Evolutionary conservation across 2,329 filamentous ascomycete genomes (phyloP).

Genomic region (Ambrosiella cleistominuta): DNA sequence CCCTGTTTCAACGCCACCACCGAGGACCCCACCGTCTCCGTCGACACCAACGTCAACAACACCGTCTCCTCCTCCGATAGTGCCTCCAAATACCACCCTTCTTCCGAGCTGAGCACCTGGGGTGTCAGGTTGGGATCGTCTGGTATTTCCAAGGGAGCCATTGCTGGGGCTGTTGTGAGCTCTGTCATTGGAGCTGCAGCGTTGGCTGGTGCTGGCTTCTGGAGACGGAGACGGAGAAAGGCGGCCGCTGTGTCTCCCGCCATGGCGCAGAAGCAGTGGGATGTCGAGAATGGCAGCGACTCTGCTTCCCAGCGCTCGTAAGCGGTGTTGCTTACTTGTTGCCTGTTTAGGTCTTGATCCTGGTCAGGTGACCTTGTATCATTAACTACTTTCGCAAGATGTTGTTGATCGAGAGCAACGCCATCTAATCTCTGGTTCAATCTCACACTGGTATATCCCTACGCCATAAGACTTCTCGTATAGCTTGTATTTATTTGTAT

Average conservation of each 20-base stretch:
- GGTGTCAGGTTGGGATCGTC: slow-evolving; percentile 10
- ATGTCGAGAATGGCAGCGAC: slow-evolving; percentile 4
- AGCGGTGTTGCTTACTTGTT: neutral
- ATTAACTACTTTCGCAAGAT: no score
- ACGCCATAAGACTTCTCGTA: neutral
- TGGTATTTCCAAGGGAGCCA: slow-evolving; percentile 45
- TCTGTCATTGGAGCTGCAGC: slow-evolving; percentile 44
- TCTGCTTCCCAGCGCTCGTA: slow-evolving; percentile 7
- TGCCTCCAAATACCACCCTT: slow-evolving; percentile 14
- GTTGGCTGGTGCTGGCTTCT: slow-evolving; percentile 39
- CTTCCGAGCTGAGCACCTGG: neutral
- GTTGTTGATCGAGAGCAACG: no score
- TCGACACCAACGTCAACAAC: slow-evolving; percentile 13
- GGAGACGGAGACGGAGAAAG: slow-evolving; percentile 28
- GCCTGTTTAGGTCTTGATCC: no score
- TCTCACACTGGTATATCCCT: no score
- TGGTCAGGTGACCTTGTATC: neutral
- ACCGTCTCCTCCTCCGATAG: slow-evolving; percentile 14
- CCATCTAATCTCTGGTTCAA: neutral
- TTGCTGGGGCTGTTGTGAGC: slow-evolving; percentile 60
- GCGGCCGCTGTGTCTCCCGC: neutral
- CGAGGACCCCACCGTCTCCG: slow-evolving; percentile 16
- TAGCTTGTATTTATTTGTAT: neutral
- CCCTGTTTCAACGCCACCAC: slow-evolving; percentile 30
- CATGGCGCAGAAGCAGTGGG: slow-evolving; percentile 9